These are phyloP conservation scores for Tolypocladium pustulatum DNA, from an alignment of 2,329 filamentous ascomycete species.

Conservation along the genomic window DNA sequence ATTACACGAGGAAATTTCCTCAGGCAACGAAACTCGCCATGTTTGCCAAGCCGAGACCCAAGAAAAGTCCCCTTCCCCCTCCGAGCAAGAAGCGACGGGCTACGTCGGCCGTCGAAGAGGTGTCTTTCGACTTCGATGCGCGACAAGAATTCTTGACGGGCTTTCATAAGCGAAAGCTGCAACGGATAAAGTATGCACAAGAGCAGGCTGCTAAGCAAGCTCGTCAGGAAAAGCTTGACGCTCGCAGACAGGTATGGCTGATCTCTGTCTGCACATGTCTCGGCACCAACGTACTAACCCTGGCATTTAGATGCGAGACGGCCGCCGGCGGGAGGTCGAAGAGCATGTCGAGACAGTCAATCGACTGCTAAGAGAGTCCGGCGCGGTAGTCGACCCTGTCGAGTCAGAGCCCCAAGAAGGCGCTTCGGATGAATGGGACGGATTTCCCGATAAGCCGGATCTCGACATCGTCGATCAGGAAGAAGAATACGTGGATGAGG, in stretches of 20 bases:
- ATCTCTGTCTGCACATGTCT: not conserved
- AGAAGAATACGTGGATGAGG: conserved; percentile 93
- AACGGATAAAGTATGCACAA: conserved; percentile 75
- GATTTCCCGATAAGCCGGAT: conserved; percentile 44
- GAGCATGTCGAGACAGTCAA: conserved; percentile 72
- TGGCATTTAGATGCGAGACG: conserved; percentile 62
- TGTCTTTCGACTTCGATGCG: conserved; percentile 72
- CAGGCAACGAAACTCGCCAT: conserved; percentile 11
- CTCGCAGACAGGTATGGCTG: conserved; percentile 60
- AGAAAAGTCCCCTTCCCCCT: conserved; percentile 46
- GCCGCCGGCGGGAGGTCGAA: conserved; percentile 71
- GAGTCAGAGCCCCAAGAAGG: conserved; percentile 30
- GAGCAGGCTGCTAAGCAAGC: conserved; percentile 69
- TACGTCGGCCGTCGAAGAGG: conserved; percentile 57
- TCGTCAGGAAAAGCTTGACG: conserved; percentile 62
- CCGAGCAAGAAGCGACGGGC: conserved; percentile 58
- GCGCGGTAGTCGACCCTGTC: conserved; percentile 27
- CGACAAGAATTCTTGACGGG: conserved; percentile 85
- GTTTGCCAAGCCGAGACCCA: conserved; percentile 49
- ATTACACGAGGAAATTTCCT: not conserved
- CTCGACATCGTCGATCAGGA: conserved; percentile 60
- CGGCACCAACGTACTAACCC: not conserved
- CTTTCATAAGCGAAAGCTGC: conserved; percentile 91
- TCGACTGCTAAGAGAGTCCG: conserved; percentile 53
- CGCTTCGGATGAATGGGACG: conserved; percentile 50